Evolutionary conservation across 176 grass and related monocot genomes (phyloP), one percentile per base, ranked within the genome.

Genomic region (Chrysopogon serrulatus): DNA sequence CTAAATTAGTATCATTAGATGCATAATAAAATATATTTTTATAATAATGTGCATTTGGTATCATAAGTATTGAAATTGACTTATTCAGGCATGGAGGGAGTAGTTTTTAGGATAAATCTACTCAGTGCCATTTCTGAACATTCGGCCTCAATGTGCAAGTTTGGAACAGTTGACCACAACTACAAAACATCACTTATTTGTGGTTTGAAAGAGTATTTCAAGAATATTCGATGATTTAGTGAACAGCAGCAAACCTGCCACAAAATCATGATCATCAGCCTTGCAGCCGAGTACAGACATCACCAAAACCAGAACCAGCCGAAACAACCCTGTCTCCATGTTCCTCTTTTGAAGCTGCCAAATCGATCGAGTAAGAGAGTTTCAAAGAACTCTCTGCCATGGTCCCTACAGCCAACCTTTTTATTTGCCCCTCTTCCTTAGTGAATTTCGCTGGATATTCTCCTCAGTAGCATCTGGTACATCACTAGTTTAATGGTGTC

Each of bases 221-320:
- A 32, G 13, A n/a, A 78, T 64, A 19, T 70, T 62, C 13, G 8
- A 70, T 65, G 48, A n/a, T 18, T 2, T 37, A 24, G 26, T 3
- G 65, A 73, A 34, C 31, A 1, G 1, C 34, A 59, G 23, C 16
- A 24, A 70, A 89, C 82, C 87, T 89, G 47, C 7, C 13, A 62
- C 17, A 53, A 89, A 85, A 76, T 81, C 70, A 51, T 2, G 14
- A 76, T 85, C 73, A 15, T n/a, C 70, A 21, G 44, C 82, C 13
- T 85, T 75, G 82, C 77, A 81, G 2, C 77, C 70, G 70, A 9
- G 28, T 0, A 16, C 53, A 10, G 77, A 32, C 26, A 62, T 62
- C 59, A 68, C 69, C 62, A 81, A 18, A 74, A 69, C 31, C 8
- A 76, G 15, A 59, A 23, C 21, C 12, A 85, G 39, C 18, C 24